phyloP scores from a whole-genome alignment of 257 asterid genomes.

The Gentiana dahurica region DNA sequence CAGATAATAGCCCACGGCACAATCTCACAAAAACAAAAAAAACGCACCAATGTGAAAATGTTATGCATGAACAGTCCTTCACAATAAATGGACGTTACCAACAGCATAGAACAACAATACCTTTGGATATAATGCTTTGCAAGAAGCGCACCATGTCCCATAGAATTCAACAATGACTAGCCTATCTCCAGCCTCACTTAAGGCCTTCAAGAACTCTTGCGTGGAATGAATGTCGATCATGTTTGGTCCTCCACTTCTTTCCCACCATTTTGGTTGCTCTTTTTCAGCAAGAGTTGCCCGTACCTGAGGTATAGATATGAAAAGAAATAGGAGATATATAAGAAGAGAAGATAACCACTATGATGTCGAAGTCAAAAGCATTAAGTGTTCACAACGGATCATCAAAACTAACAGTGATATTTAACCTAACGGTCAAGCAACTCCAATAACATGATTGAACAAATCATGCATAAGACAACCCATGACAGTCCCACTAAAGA shows the following conservation, averaged over 20 bases:
- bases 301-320: conserved; percentile 22
- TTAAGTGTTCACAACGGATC: conserved; percentile 2
- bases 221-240: conserved; percentile 88
- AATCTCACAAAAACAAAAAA: too few relatives aligned
- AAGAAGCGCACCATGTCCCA: conserved; percentile 97
- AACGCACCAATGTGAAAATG: too few relatives aligned
- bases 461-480: neutral
- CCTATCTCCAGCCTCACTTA: conserved; percentile 76
- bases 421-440: neutral
- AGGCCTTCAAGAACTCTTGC: conserved; percentile 56
- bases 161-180: conserved; percentile 79
- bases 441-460: neutral
- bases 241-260: conserved; percentile 73
- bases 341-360: conserved; percentile 3
- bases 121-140: conserved; percentile 82
- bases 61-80: too few relatives aligned
- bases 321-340: conserved; percentile 11
- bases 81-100: too few relatives aligned
- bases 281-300: conserved; percentile 53
- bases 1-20: too few relatives aligned
- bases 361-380: neutral
- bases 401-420: neutral
- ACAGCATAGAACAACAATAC: conserved; percentile 20
- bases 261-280: conserved; percentile 90
- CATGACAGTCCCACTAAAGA: neutral